phyloP scores from a whole-genome alignment of 441 rosid species.

The Metrosideros polymorpha region DNA sequence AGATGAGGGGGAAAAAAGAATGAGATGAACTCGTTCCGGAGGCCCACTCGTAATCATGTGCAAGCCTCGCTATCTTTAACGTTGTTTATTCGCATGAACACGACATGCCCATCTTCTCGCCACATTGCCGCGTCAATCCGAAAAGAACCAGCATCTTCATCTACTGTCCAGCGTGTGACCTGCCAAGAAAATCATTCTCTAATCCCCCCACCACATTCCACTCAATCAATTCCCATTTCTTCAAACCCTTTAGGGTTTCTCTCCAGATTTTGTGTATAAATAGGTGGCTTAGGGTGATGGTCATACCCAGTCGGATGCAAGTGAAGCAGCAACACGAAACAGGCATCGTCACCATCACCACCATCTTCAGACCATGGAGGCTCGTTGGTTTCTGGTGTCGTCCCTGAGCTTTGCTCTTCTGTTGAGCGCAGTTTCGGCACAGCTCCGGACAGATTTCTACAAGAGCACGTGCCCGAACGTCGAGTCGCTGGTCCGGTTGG shows the following conservation, averaged over 20 bases:
- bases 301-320: background rate
- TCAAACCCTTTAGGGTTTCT: background rate
- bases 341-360: background rate
- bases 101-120: background rate
- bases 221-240: background rate
- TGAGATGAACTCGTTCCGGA: background rate
- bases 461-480: conserved; percentile 48
- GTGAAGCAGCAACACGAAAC: background rate
- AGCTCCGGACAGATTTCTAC: conserved; percentile 45
- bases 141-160: background rate
- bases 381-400: background rate
- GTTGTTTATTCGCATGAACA: background rate
- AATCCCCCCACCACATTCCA: background rate
- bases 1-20: background rate
- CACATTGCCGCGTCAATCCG: background rate
- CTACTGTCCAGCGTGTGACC: background rate
- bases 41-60: background rate
- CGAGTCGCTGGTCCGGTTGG: conserved; percentile 49
- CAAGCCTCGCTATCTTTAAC: background rate
- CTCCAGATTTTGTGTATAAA: background rate
- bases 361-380: conserved; percentile 8
- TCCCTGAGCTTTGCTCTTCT: conserved; percentile 4
- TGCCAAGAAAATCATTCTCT: background rate
- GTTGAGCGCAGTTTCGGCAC: conserved; percentile 25
- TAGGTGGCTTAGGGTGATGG: background rate